Percentiles rank a stretch among this genome's conserved stretches.
phyloP scores from a whole-genome alignment of 257 asterid genomes.

The Plantago major region DNA sequence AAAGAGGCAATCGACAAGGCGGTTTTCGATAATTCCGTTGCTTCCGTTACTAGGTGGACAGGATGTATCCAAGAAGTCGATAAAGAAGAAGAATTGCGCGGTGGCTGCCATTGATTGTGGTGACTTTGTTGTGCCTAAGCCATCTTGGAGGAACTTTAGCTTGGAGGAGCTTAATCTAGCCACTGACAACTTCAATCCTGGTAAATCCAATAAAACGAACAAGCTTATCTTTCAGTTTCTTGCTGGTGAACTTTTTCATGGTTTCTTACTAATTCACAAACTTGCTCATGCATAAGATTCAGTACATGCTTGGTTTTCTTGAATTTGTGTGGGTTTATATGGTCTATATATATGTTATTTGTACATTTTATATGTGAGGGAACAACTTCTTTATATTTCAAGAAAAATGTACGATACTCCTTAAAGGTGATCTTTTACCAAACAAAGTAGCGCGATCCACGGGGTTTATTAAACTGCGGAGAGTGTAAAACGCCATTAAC shows the following conservation, averaged over 20 bases:
- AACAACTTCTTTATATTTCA: too few species aligned
- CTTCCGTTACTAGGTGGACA: constrained; percentile 30
- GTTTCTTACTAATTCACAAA: too few species aligned
- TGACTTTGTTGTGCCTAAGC: constrained; percentile 57
- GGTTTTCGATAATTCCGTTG: constrained; percentile 29
- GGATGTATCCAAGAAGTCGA: constrained; percentile 29
- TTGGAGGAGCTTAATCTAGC: constrained; percentile 63
- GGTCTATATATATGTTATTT: too few species aligned
- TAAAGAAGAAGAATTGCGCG: constrained; percentile 43
- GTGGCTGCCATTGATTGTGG: constrained; percentile 48
- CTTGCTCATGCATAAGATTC: background rate
- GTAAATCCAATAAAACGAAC: constrained; percentile 25
- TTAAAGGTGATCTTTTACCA: too few species aligned
- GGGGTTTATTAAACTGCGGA: too few species aligned
- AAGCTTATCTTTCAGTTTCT: background rate
- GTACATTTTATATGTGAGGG: too few species aligned
- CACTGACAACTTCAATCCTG: constrained; percentile 57
- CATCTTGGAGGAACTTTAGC: constrained; percentile 77
- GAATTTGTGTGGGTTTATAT: background rate
- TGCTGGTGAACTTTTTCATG: background rate
- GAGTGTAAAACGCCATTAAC: too few species aligned
- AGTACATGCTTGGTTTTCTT: background rate
- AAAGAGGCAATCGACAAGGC: constrained; percentile 49
- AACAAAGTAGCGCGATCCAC: too few species aligned
- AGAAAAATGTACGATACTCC: too few species aligned